Base-by-base conservation (phyloP, 2,329 filamentous ascomycete species). In the Thielaviopsis euricoi region DNA sequence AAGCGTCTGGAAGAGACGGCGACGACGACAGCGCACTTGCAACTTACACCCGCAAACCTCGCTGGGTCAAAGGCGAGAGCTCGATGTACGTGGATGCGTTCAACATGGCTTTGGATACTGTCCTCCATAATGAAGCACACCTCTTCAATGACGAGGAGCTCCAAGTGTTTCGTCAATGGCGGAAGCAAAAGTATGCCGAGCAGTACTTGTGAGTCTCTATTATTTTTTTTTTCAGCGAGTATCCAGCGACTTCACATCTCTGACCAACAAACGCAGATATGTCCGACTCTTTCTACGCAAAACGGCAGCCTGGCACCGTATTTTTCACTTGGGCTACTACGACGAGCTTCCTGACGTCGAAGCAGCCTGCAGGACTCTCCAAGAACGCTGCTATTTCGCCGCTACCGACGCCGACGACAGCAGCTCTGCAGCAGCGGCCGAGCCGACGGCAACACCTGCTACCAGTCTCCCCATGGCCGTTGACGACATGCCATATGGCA, bases 81-180 rank as follows among this genome's bases (percentile, higher is more conserved):
- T 97, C 90, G 1, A 88, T 98, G 58, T 98, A 98, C 65, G 89
- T 96, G 19, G 93, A 98, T 71, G 93, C 93, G 0, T 98, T 98
- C 74, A 95, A 95, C 66, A 75, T 97, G 15, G 89, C 91, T 1
- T 73, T 98, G 53, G 84, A 91, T 60, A 95, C 88, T 0, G 93
- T 98, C 3, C 72, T 97, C 13, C 83, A 88, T 53, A 88, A 97
- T 59, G 93, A 98, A 70, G 78, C 80, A 0, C 88, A 95, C 69
- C 73, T 98, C 0, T 98, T 97, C 67, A 80, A 93, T 64, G 79
- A 82, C 59, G 83, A 81, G 19, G 93, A 98, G 69, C 79, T 77
- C 65, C 74, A 78, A 15, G 77, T 97, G 0, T 97, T 98, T 67
- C 71, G 74, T 2, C 75, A 83, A 59, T 98, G 91, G 89, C 79